These are phyloP conservation scores for Gossypium trilobum DNA, from an alignment of 441 rosid genomes.

Conservation along the genomic window DNA sequence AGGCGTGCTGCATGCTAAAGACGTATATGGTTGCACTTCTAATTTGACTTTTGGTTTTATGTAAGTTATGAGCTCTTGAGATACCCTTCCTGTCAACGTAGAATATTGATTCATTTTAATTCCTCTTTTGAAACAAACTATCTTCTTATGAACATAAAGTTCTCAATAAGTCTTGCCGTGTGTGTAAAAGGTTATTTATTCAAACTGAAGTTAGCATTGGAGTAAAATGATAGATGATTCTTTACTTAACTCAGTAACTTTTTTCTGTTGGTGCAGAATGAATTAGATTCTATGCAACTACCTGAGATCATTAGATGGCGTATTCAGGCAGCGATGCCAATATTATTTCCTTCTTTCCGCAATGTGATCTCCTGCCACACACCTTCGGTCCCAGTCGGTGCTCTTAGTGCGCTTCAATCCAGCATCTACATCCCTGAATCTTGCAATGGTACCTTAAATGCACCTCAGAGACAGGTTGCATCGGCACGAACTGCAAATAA, in stretches of 20 bases:
- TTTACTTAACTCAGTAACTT: not conserved
- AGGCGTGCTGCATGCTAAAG: not conserved
- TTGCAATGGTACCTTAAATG: conserved; percentile 28
- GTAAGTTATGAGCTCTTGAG: not conserved
- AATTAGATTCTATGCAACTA: conserved; percentile 77
- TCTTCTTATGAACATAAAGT: not conserved
- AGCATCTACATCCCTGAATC: conserved; percentile 32
- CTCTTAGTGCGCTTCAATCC: conserved; percentile 60
- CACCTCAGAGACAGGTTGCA: conserved; percentile 34
- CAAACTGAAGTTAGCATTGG: conserved; percentile 1
- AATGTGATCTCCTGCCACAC: conserved; percentile 65
- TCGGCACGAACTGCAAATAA: conserved; percentile 34
- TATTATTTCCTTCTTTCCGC: conserved; percentile 52
- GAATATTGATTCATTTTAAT: not conserved
- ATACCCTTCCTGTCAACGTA: not conserved
- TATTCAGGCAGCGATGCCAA: conserved; percentile 92
- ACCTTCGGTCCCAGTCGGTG: conserved; percentile 49
- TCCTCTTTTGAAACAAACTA: not conserved
- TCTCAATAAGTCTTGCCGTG: not conserved
- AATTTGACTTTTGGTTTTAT: not conserved
- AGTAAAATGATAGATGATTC: not conserved
- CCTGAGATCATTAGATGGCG: conserved; percentile 86
- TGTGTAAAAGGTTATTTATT: not conserved
- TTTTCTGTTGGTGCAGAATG: conserved; percentile 55
- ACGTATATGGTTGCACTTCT: not conserved